phyloP scores from a whole-genome alignment of 495 filamentous ascomycete species.

The Tricharina praecox region DNA sequence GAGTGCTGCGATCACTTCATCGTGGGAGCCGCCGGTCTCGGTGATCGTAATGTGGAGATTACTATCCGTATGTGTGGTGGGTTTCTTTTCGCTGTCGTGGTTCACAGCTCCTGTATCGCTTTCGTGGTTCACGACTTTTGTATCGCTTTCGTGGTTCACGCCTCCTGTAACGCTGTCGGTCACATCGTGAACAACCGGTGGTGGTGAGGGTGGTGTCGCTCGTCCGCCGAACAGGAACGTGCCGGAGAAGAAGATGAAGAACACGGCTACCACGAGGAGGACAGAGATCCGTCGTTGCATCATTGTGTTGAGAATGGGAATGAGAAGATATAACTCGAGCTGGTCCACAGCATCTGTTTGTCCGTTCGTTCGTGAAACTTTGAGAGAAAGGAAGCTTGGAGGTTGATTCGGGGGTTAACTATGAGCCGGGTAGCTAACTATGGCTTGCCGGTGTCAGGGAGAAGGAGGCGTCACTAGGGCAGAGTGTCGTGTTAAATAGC shows the following conservation, averaged over 20 bases:
- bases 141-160: neutral
- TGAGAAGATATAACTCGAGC: no score
- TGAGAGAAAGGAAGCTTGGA: no score
- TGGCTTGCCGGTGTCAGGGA: no score
- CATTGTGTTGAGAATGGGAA: neutral
- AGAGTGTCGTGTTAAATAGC: no score
- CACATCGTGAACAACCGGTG: neutral
- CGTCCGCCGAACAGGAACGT: neutral
- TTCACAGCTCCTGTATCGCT: neutral
- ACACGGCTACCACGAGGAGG: neutral
- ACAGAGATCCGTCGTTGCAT: constrained; percentile 4
- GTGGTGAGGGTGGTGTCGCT: neutral
- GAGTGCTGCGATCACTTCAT: constrained; percentile 24
- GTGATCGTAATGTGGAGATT: constrained; percentile 3
- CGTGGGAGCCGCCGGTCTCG: constrained; percentile 22
- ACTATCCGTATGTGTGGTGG: no score
- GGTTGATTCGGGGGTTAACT: no score
- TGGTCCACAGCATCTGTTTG: no score
- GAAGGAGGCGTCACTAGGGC: no score
- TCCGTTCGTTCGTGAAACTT: no score
- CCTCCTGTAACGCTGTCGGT: neutral
- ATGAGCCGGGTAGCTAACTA: no score
- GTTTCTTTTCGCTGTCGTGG: neutral
- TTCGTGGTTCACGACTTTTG: neutral
- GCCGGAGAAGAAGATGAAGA: constrained; percentile 2